Base-by-base conservation (phyloP, 2,329 filamentous ascomycete species). In the Aureobasidium leucospermi region DNA sequence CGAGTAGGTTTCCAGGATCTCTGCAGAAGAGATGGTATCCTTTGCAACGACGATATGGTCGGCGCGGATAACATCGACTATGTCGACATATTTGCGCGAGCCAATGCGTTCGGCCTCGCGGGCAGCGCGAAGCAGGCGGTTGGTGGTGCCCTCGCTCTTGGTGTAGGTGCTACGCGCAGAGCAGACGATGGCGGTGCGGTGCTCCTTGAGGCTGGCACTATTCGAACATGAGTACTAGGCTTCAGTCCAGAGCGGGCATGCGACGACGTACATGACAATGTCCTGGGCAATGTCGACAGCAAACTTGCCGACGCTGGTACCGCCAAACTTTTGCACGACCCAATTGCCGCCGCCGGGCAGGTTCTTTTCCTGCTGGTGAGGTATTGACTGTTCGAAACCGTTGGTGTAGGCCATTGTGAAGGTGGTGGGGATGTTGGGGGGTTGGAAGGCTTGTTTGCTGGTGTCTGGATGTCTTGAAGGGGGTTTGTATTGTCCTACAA, bases 221-320 rank as follows among this genome's bases (percentile, higher is more conserved):
- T 9, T 62, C 31, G 60, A 62, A 19, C 10, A 23, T 67, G 65
- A 65, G 66, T 59, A 64, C 41, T 4, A 8, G 10, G 31, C 2
- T 4, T 9, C 8, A 28, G 9, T 11, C 29, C 11, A 28, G 31
- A 46, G 15, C 4, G 9, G 16, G 42, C 31, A 38, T 41, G 42
- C 45, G 47, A 68, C 72, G 68, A 68, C 72, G 68, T 68, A 78
- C 76, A 75, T 69, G 64, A 92, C 83, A 70, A 93, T 90, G 67
- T 88, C 73, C 64, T 71, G 67, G 61, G 76, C 77, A 68, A 80
- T 80, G 64, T 76, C 75, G 65, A 76, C 81, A 56, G 92, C 87
- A 68, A 96, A 96, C 76, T 97, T 97, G 67, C 93, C 94, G 55
- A 97, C 89, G 70, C 90, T 96, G 56, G 93, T 99, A 55, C 93